Percentiles rank a stretch among this genome's conserved stretches.
Conservation (phyloP, 2,329 filamentous ascomycete genomes). For the Elsinoe batatas region DNA sequence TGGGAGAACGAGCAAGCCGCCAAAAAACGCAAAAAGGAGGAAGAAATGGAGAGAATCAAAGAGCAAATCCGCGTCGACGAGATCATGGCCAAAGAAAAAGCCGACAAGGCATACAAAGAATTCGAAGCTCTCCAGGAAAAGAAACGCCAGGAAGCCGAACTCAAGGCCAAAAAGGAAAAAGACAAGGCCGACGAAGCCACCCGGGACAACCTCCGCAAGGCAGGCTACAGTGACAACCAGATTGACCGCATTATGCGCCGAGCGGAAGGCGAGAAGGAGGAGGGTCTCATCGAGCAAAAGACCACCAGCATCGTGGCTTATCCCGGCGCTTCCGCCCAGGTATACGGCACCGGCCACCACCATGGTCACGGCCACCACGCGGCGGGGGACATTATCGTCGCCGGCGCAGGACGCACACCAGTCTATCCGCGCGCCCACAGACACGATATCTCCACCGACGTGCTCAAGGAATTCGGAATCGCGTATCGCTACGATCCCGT, state of each 20-base stretch:
- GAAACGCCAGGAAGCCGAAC: conserved; percentile 6
- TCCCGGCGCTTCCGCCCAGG: neutral
- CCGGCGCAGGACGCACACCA: neutral
- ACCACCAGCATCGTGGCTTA: conserved; percentile 7
- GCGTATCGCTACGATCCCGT: conserved; percentile 3
- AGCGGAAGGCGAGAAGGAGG: neutral
- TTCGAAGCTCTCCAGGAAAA: conserved; percentile 7
- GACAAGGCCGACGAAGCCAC: conserved; percentile 4
- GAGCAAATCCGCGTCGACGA: conserved; percentile 8
- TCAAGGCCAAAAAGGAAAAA: conserved; percentile 10
- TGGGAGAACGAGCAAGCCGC: conserved; percentile 8
- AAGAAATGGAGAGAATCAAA: neutral
- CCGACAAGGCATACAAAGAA: conserved; percentile 10
- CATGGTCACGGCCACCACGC: neutral
- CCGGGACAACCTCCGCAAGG: neutral
- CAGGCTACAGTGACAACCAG: neutral
- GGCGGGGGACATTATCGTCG: conserved; percentile 2
- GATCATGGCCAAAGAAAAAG: conserved; percentile 12
- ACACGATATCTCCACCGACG: conserved; percentile 10
- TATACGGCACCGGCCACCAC: neutral
- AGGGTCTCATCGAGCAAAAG: neutral
- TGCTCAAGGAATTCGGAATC: conserved; percentile 9
- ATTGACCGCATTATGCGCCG: conserved; percentile 3
- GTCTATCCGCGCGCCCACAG: conserved; percentile 7
- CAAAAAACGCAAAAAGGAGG: conserved; percentile 9